Evolutionary conservation across 768 basidiomycete species (phyloP), one percentile per base, ranked within the genome.

Genomic region (Collybia nuda): DNA sequence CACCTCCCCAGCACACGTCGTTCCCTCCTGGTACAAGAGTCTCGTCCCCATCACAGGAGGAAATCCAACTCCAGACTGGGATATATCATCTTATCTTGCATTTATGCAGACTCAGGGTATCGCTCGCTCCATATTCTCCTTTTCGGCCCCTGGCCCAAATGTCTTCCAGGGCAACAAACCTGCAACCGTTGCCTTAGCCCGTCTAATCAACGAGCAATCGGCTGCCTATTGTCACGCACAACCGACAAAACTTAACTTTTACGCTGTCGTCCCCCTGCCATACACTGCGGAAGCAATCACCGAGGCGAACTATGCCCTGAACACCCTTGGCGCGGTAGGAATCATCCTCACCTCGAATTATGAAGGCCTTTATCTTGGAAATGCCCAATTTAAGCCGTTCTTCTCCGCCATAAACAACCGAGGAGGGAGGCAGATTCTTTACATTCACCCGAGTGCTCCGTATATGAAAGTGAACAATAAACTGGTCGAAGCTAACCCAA

Each of bases 51-150:
- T 37, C 5, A 59, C 56, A 5, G 67, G 65, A 24, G 64, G 61
- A 9, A 67, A 63, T 52, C 62, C 64, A 1, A 66, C 64, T 8
- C 70, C 68, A 4, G 41, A 50, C 29, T 71, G 67, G 70, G 62
- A 66, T 23, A 40, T 70, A 36, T 24, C 40, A 15, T 51, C 53
- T 6, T 59, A 69, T 35, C 53, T 68, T 14, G 40, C 54, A 1
- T 71, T 71, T 52, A 71, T 71, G 70, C 58, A 56, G 2, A 55
- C 60, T 0, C 56, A 70, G 48, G 66, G 67, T 19, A 67, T 69
- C 32, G 52, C 57, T 11, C 62, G 58, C 45, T 60, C 66, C 21
- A 53, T 70, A 22, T 54, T 70, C 47, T 59, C 63, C 15, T 68
- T 70, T 57, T 68, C 67, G 14, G 57, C 64, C 12, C 70, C 70